These are phyloP conservation scores for Backusella tarrabulga DNA, from an alignment of 192 early-diverging fungal genomes.

Conservation along the genomic window DNA sequence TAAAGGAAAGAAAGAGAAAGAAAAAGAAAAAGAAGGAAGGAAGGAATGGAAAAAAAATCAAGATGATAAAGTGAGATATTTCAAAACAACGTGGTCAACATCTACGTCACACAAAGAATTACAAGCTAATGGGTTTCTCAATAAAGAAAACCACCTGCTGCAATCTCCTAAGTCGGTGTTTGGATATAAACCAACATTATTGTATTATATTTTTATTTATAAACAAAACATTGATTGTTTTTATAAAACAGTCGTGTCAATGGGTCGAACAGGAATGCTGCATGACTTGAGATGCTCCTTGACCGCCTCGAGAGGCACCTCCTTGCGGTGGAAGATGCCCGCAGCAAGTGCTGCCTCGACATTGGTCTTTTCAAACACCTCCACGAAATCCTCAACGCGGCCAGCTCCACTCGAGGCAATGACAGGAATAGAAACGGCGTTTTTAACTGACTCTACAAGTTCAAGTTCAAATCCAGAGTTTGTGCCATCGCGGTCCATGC, in stretches of 20 bases:
- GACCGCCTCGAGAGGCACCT: slow-evolving; percentile 87
- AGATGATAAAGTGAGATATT: not conserved
- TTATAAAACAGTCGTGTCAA: slow-evolving; percentile 28
- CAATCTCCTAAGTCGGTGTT: not conserved
- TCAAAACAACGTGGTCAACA: slow-evolving; percentile 13
- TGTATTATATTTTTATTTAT: not conserved
- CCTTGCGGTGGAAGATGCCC: slow-evolving; percentile 96
- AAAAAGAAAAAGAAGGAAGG: not conserved
- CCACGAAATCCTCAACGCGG: slow-evolving; percentile 78
- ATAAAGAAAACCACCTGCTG: slow-evolving; percentile 17
- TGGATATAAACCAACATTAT: not conserved
- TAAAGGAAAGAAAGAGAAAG: not conserved
- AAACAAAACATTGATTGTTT: not conserved
- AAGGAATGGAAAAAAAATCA: not conserved
- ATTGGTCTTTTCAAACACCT: slow-evolving; percentile 82
- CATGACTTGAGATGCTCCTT: slow-evolving; percentile 66
- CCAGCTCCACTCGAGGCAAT: slow-evolving; percentile 98
- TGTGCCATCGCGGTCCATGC: slow-evolving; percentile 99
- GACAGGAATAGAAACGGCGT: slow-evolving; percentile 88
- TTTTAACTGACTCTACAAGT: slow-evolving; percentile 77
- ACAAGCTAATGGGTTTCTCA: slow-evolving; percentile 3
- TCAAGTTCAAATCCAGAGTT: slow-evolving; percentile 96
- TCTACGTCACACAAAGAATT: slow-evolving; percentile 14
- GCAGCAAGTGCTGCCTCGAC: slow-evolving; percentile 97
- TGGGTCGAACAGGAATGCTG: slow-evolving; percentile 52